Evolutionary conservation across 805 yeast genomes (phyloP).

Genomic region (Saturnispora quitensis): DNA sequence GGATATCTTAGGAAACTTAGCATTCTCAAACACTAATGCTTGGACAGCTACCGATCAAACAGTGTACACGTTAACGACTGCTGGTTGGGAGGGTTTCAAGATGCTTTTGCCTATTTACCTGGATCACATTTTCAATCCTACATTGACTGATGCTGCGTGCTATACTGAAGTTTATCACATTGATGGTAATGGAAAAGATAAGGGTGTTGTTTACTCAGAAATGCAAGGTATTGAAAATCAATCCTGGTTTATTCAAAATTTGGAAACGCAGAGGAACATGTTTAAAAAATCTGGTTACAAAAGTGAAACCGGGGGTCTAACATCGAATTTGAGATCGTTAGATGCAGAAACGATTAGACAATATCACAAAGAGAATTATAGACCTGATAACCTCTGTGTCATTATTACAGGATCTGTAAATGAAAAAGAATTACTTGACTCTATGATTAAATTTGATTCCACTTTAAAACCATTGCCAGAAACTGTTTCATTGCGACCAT

Average conservation of each 20-base stretch:
- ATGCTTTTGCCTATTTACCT: conserved; percentile 78
- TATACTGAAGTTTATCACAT: conserved; percentile 91
- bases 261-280: conserved; percentile 50
- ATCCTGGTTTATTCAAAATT: conserved; percentile 55
- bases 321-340: conserved; percentile 64
- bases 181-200: conserved; percentile 83
- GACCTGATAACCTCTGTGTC: conserved; percentile 77
- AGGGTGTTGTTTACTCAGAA: conserved; percentile 94
- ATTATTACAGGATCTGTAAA: conserved; percentile 83
- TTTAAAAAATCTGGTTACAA: conserved; percentile 70
- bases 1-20: conserved; percentile 76
- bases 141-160: conserved; percentile 83
- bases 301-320: conserved; percentile 89
- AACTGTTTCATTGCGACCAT: conserved; percentile 52
- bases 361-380: conserved; percentile 64
- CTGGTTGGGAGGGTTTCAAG: conserved; percentile 94
- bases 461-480: conserved; percentile 38
- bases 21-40: conserved; percentile 85
- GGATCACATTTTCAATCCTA: conserved; percentile 80
- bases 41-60: conserved; percentile 97
- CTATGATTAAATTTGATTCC: conserved; percentile 54
- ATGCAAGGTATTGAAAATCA: conserved; percentile 90
- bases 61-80: conserved; percentile 81
- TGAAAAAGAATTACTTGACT: conserved; percentile 54
- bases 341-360: conserved; percentile 64